These are phyloP conservation scores for Lepiota venenata DNA, from an alignment of 768 basidiomycete species.

Conservation along the genomic window DNA sequence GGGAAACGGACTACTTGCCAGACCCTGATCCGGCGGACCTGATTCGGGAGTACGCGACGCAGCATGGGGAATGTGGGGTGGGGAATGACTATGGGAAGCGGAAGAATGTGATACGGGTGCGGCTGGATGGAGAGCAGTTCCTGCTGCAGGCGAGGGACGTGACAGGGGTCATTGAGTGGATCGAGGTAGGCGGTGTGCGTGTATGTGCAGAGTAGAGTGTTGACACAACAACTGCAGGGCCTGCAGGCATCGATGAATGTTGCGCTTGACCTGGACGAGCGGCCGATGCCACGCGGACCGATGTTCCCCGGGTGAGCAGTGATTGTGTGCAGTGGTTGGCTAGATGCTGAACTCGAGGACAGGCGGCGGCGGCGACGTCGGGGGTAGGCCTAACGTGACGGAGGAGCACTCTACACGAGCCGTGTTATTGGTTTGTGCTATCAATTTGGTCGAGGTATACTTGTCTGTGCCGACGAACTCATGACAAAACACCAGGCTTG, in stretches of 20 bases:
- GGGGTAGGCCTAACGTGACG: background rate
- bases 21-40: constrained; percentile 52
- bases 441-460: too few relatives aligned
- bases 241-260: constrained; percentile 93
- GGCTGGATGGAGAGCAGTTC: constrained; percentile 96
- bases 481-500: too few relatives aligned
- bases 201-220: background rate
- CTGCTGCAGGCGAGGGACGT: constrained; percentile 85
- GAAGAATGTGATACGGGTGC: constrained; percentile 88
- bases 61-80: constrained; percentile 89
- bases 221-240: constrained; percentile 39
- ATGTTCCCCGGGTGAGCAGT: constrained; percentile 69
- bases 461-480: too few relatives aligned
- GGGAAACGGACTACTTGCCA: constrained; percentile 21
- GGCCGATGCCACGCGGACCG: constrained; percentile 89
- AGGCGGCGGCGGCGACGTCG: constrained; percentile 31
- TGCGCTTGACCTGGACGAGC: constrained; percentile 86
- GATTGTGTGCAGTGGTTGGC: constrained; percentile 1
- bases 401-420: too few relatives aligned
- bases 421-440: too few relatives aligned
- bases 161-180: constrained; percentile 88
- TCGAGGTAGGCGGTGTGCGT: constrained; percentile 62
- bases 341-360: constrained; percentile 9
- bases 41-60: constrained; percentile 74
- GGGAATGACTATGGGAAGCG: constrained; percentile 95